Evolutionary conservation across 352 stramenopile genomes (phyloP), one percentile per base, ranked within the genome.

Genomic region (Globisporangium yorkense): DNA sequence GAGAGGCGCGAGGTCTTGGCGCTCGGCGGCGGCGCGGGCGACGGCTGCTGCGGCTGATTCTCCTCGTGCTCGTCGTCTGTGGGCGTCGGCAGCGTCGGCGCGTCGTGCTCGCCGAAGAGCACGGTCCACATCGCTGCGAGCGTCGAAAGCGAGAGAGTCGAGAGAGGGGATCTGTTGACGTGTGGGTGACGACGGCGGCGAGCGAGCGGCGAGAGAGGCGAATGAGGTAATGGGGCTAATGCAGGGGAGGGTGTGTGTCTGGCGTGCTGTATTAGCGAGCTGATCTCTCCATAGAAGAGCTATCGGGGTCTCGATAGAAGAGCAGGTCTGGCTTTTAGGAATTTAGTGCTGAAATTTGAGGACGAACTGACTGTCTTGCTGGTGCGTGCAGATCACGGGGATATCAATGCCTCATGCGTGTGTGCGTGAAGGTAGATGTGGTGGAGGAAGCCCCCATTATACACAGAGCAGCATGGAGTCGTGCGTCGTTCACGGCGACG

Each of bases 81-180:
- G 8, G 41, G 57, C 31, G 51, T 27, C 35, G 35, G 27, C 35
- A 29, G 27, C 27, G 67, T 33, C 13, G 63, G 59, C 31, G 62
- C 39, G 1, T 80, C 72, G 24, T 82, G 66, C 29, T 85, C 75
- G n/a, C 75, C 75, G 59, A 85, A 85, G 39, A 85, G 69, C 31
- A 80, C 73, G 21, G 72, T 83, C 75, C 75, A 85, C 75, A 85
- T 85, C 35, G 8, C 12, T 15, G 6, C 33, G n/a, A n/a, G 24
- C 2, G 16, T 15, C 5, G 2, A 12, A 40, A 13, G 15, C 2
- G 24, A 6, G 12, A 5, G 3, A 6, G 16, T 20, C 3, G 13
- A 1, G 18, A 3, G 16, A 33, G n/a, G 12, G 35, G 9, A 13
- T n/a, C 18, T 9, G n/a, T n/a, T 16, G 29, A 10, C 12, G 31